A percentile compares a stretch with the other conserved stretches of the same genome.
These are phyloP conservation scores for Conringia planisiliqua DNA, from an alignment of 345 rosid species.

Conservation along the genomic window DNA sequence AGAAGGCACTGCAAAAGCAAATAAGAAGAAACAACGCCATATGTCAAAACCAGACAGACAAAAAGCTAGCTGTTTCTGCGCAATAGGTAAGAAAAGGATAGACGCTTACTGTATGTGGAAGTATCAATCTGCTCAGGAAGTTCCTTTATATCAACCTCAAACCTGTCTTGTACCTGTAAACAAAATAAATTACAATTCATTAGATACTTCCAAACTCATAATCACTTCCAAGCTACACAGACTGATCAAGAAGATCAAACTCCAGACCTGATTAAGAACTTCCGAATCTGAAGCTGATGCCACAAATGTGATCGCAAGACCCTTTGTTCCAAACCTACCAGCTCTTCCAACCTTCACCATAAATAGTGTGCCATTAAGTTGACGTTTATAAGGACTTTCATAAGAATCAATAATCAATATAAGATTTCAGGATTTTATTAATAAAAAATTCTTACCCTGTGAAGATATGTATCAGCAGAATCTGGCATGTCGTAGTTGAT, in stretches of 20 bases:
- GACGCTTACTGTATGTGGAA: conserved; percentile 73
- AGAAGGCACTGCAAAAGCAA: neutral
- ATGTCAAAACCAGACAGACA: neutral
- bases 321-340: conserved; percentile 98
- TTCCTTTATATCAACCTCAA: conserved; percentile 94
- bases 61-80: neutral
- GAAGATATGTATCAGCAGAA: conserved; percentile 96
- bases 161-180: conserved; percentile 81
- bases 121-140: conserved; percentile 97
- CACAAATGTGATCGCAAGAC: conserved; percentile 95
- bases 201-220: neutral
- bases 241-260: neutral
- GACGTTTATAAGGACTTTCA: neutral
- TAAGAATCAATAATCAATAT: neutral
- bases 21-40: neutral
- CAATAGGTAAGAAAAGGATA: neutral
- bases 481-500: conserved; percentile 99
- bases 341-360: conserved; percentile 86
- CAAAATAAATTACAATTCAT: neutral
- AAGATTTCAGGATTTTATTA: neutral
- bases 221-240: neutral
- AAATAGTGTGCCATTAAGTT: neutral
- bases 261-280: conserved; percentile 83
- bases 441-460: conserved; percentile 71
- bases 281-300: conserved; percentile 90